Percentiles rank a stretch among this genome's conserved stretches.
Conservation (phyloP, 129 eudicot species). For the Mikania micrantha region DNA sequence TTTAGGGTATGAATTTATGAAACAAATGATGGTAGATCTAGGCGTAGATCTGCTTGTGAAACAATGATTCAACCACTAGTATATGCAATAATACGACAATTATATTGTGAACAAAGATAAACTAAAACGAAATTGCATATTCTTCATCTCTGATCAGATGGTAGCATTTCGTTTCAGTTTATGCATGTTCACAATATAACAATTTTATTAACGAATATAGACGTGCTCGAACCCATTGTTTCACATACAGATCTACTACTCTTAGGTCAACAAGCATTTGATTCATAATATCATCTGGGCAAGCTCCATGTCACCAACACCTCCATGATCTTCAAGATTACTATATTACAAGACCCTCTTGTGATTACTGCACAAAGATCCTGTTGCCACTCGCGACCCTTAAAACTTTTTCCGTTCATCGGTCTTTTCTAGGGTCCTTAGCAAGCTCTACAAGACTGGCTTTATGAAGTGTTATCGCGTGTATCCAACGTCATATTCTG, state of each 20-base stretch:
- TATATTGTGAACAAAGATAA: slow-evolving; percentile 57
- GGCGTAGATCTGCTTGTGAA: slow-evolving; percentile 61
- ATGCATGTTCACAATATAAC: slow-evolving; percentile 53
- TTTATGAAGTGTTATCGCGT: too few species aligned
- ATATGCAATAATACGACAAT: slow-evolving; percentile 57
- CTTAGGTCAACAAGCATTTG: slow-evolving; percentile 60
- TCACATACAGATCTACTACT: slow-evolving; percentile 53
- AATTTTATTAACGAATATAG: slow-evolving; percentile 60
- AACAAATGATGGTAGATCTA: slow-evolving; percentile 20
- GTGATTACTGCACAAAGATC: slow-evolving; percentile 9
- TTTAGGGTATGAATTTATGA: background rate
- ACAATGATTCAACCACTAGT: slow-evolving; percentile 80
- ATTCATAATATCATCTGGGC: slow-evolving; percentile 52
- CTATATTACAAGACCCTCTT: background rate
- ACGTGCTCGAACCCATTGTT: slow-evolving; percentile 65
- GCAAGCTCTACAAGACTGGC: too few species aligned
- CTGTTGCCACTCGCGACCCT: background rate
- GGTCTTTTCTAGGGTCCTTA: slow-evolving; percentile 1
- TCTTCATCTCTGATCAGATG: slow-evolving; percentile 24
- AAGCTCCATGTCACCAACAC: slow-evolving; percentile 31
- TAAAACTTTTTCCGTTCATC: background rate
- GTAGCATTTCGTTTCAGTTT: slow-evolving; percentile 40
- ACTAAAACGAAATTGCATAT: slow-evolving; percentile 34
- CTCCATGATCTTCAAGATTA: background rate
- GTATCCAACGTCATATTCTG: background rate